These are phyloP conservation scores for Cytospora chrysosperma DNA, from an alignment of 2,329 filamentous ascomycete species.

Conservation along the genomic window DNA sequence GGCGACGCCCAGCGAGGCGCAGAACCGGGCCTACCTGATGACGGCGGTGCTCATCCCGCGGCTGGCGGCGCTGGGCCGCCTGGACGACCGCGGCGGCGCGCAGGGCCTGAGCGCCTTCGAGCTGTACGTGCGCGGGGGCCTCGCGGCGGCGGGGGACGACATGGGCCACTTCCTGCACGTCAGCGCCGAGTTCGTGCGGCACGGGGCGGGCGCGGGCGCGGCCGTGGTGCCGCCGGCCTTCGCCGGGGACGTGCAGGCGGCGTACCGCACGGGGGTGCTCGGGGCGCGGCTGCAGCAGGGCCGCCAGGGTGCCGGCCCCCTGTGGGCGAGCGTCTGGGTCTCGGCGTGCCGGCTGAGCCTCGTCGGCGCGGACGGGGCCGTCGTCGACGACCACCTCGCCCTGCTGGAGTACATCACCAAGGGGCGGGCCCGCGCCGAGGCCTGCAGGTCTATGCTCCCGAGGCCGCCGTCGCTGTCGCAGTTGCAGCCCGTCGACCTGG, in stretches of 20 bases:
- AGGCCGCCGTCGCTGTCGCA: not conserved
- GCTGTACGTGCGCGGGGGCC: constrained; percentile 3
- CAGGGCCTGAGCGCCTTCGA: constrained; percentile 9
- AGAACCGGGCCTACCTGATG: not conserved
- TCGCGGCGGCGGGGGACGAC: not conserved
- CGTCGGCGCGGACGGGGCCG: not conserved
- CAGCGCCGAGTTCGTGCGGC: constrained; percentile 9
- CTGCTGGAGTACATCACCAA: not conserved
- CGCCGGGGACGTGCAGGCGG: constrained; percentile 3
- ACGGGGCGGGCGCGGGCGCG: not conserved
- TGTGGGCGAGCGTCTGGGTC: constrained; percentile 12
- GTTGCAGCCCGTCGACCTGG: not conserved
- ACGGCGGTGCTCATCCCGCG: constrained; percentile 1
- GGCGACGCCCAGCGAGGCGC: not conserved
- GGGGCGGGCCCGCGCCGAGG: not conserved
- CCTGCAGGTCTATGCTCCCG: constrained; percentile 3
- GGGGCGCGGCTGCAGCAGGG: not conserved
- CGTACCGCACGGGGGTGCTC: not conserved
- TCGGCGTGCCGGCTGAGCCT: constrained; percentile 13
- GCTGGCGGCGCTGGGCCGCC: not conserved
- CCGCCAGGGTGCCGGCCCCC: not conserved
- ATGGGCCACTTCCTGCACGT: constrained; percentile 4
- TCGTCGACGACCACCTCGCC: not conserved
- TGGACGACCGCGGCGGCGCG: constrained; percentile 11
- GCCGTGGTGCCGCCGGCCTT: not conserved